These are phyloP conservation scores for Elaphomyces granulatus DNA, from an alignment of 495 filamentous ascomycete species.

Conservation along the genomic window DNA sequence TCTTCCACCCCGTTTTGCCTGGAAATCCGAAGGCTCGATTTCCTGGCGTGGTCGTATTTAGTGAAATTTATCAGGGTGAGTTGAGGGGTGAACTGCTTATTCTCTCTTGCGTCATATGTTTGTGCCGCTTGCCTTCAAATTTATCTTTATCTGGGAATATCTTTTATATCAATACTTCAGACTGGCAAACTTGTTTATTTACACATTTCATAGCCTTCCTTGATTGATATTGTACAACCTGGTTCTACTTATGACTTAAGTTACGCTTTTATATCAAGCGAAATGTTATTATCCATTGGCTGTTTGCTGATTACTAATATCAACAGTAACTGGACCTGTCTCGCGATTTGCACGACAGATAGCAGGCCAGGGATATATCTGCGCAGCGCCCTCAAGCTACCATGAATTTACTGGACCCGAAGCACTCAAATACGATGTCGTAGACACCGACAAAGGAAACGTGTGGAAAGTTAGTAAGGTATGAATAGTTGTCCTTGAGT, in stretches of 20 bases:
- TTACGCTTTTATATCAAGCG: too few relatives aligned
- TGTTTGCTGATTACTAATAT: too few relatives aligned
- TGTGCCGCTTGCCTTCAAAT: too few relatives aligned
- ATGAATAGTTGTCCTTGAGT: constrained; percentile 3
- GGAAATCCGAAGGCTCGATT: constrained; percentile 80
- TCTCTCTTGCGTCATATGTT: constrained; percentile 1
- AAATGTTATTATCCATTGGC: too few relatives aligned
- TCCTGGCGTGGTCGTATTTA: constrained; percentile 82
- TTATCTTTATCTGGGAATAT: too few relatives aligned
- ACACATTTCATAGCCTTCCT: too few relatives aligned
- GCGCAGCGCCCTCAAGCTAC: constrained; percentile 77
- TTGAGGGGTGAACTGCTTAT: background rate
- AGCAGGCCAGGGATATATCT: constrained; percentile 86
- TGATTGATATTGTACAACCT: too few relatives aligned
- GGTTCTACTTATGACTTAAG: too few relatives aligned
- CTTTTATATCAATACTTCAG: too few relatives aligned
- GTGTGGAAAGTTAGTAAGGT: constrained; percentile 71
- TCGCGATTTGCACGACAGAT: constrained; percentile 85
- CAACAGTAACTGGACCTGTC: constrained; percentile 81
- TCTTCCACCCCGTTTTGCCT: constrained; percentile 76
- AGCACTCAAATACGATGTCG: constrained; percentile 70
- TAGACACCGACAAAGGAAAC: constrained; percentile 80
- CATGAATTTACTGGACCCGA: constrained; percentile 87
- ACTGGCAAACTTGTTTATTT: too few relatives aligned
- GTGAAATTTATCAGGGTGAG: constrained; percentile 90